A percentile compares a stretch with the other conserved stretches of the same genome.
Evolutionary conservation across 2,329 filamentous ascomycete species (phyloP).

Genomic region (Trichophyton mentagrophytes): DNA sequence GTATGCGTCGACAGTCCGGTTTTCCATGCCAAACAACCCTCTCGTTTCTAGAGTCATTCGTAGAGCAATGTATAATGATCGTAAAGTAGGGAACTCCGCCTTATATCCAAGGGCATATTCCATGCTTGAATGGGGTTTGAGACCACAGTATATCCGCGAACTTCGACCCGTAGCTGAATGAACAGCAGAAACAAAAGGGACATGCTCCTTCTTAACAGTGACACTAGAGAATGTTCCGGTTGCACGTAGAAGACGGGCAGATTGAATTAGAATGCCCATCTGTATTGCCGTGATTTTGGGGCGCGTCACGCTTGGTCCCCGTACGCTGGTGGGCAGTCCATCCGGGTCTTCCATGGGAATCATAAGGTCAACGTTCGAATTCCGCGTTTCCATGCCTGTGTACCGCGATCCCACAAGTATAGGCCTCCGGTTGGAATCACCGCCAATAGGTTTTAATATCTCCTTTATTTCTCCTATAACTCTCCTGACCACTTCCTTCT

Average conservation of each 20-base stretch:
- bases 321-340: conserved; percentile 2
- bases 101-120: conserved; percentile 37
- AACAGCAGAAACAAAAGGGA: conserved; percentile 24
- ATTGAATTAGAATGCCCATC: conserved; percentile 15
- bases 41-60: conserved; percentile 41
- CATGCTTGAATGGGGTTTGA: conserved; percentile 27
- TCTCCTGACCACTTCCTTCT: conserved; percentile 24
- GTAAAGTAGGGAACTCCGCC: conserved; percentile 38
- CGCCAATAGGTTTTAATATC: conserved; percentile 19
- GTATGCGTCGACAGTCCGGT: conserved; percentile 42
- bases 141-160: conserved; percentile 40
- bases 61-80: conserved; percentile 37
- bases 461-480: conserved; percentile 20
- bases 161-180: conserved; percentile 39
- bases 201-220: conserved; percentile 16
- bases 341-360: conserved; percentile 21
- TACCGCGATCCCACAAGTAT: conserved; percentile 42
- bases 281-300: conserved; percentile 21
- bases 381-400: conserved; percentile 40
- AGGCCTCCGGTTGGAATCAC: conserved; percentile 16
- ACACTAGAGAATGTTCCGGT: conserved; percentile 16
- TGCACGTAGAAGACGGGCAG: conserved; percentile 16
- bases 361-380: conserved; percentile 44
- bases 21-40: conserved; percentile 36
- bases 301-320: conserved; percentile 24